Base-by-base conservation (phyloP, 2,329 filamentous ascomycete genomes). In the Trichoderma brevicompactum region DNA sequence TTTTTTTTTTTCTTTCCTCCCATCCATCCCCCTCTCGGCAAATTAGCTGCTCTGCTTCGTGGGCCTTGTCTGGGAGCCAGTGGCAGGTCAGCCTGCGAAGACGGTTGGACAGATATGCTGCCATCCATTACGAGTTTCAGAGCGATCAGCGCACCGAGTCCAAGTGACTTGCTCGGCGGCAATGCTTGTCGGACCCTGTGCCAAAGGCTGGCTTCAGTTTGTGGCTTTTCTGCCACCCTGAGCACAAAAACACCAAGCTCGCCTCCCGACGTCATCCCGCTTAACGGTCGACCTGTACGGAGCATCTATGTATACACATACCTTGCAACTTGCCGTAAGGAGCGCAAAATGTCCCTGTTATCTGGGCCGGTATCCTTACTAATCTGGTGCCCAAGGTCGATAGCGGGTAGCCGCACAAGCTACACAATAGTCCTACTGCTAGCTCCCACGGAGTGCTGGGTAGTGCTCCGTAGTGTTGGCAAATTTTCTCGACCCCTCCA, bases 401-500 rank as follows among this genome's bases (percentile, higher is more conserved):
- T 7, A 13, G 46, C 48, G 58, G 46, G n/a, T 50, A 61, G 19
- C 46, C 34, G 46, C 58, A 52, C 38, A 36, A 43, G 38, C 58
- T 41, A 40, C 38, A 7, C 6, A 43, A 28, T 41, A 56, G n/a
- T 19, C 13, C 36, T 54, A 40, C 55, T 48, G 13, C 43, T 59
- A 59, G 55, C 41, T 59, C 50, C 55, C 32, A 43, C 58, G 44
- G 58, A 41, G 15, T 41, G 46, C 58, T 50, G 23, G 23, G 23
- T 28, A 28, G 23, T 28, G 23, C 23, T 28, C 46, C 58, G 46
- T 60, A 41, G 48, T 17, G 53, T 38, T 52, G 38, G 58, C 58
- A 61, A 61, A 61, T 43, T 62, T 62, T 62, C 36, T 52, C 59
- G 41, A 19, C 59, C 41, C 32, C 59, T 50, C 46, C 56, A 36